phyloP scores from a whole-genome alignment of 768 basidiomycete genomes.

The Tephrocybe sp. region DNA sequence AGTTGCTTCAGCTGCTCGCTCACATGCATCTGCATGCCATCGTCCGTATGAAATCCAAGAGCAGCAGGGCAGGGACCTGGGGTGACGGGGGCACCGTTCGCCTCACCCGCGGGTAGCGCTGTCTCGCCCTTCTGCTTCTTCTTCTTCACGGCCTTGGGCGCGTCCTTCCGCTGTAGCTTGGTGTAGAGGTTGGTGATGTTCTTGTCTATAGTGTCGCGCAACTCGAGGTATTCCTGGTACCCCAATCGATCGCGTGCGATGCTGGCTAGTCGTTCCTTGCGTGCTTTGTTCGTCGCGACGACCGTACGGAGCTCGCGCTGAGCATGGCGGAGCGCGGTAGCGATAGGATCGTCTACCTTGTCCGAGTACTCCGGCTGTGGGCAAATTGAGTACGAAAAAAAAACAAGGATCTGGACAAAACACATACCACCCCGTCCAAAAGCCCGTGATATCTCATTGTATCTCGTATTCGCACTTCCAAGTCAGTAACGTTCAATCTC shows the following conservation, averaged over 20 bases:
- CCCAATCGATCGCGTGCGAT: conserved; percentile 87
- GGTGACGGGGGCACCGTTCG: conserved; percentile 32
- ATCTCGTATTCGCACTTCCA: conserved; percentile 74
- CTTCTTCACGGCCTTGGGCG: conserved; percentile 75
- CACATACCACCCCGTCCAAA: conserved; percentile 66
- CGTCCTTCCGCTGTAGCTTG: conserved; percentile 83
- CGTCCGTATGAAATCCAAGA: conserved; percentile 67
- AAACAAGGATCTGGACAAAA: not conserved
- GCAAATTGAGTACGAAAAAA: not conserved
- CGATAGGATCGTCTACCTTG: conserved; percentile 92
- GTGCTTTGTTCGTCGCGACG: conserved; percentile 78
- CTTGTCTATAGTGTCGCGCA: conserved; percentile 85
- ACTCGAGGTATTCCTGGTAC: conserved; percentile 87
- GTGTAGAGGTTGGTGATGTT: conserved; percentile 72
- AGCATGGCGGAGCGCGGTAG: conserved; percentile 84
- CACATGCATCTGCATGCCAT: conserved; percentile 60
- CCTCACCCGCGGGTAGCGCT: conserved; percentile 21
- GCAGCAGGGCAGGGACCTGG: conserved; percentile 71
- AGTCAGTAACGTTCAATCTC: conserved; percentile 74
- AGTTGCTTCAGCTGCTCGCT: conserved; percentile 69
- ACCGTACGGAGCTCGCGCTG: conserved; percentile 81
- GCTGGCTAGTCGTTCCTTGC: conserved; percentile 68
- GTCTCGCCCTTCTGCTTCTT: conserved; percentile 53
- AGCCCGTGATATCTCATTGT: conserved; percentile 79
- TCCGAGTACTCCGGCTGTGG: conserved; percentile 72